These are phyloP conservation scores for Russula lepida DNA, from an alignment of 768 basidiomycete species.

Conservation along the genomic window DNA sequence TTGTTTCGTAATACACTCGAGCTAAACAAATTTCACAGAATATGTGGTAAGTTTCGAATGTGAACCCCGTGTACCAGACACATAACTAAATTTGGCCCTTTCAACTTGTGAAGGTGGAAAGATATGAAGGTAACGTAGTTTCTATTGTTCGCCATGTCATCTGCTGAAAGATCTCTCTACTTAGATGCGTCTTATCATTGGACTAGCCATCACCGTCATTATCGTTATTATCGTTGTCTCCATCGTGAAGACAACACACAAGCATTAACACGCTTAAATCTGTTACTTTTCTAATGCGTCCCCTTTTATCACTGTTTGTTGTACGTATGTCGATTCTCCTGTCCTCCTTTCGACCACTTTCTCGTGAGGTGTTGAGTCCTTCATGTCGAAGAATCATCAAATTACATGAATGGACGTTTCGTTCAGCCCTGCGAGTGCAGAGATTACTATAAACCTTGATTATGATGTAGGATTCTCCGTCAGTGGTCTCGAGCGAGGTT, in stretches of 20 bases:
- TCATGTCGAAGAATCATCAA: slow-evolving; percentile 1
- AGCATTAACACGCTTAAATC: slow-evolving; percentile 25
- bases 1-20: neutral
- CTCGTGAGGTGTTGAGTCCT: slow-evolving; percentile 1
- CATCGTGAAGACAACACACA: slow-evolving; percentile 78
- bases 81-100: neutral
- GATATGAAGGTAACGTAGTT: slow-evolving; percentile 75
- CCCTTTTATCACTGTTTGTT: slow-evolving; percentile 12
- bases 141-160: slow-evolving; percentile 7
- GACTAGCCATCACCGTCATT: slow-evolving; percentile 79
- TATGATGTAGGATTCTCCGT: neutral
- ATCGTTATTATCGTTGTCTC: slow-evolving; percentile 94
- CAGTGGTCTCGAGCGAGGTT: slow-evolving; percentile 25
- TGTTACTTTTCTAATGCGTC: slow-evolving; percentile 15
- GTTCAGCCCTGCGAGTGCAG: neutral
- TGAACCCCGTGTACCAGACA: neutral
- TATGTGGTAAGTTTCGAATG: slow-evolving; percentile 65
- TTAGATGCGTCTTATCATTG: slow-evolving; percentile 96
- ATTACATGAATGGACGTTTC: slow-evolving; percentile 5
- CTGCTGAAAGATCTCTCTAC: neutral
- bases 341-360: neutral
- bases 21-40: slow-evolving; percentile 41
- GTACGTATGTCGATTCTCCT: slow-evolving; percentile 18
- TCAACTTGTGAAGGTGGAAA: slow-evolving; percentile 64
- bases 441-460: slow-evolving; percentile 7